phyloP scores from a whole-genome alignment of 805 yeast species.

The Pichia rugopelliculosa region DNA sequence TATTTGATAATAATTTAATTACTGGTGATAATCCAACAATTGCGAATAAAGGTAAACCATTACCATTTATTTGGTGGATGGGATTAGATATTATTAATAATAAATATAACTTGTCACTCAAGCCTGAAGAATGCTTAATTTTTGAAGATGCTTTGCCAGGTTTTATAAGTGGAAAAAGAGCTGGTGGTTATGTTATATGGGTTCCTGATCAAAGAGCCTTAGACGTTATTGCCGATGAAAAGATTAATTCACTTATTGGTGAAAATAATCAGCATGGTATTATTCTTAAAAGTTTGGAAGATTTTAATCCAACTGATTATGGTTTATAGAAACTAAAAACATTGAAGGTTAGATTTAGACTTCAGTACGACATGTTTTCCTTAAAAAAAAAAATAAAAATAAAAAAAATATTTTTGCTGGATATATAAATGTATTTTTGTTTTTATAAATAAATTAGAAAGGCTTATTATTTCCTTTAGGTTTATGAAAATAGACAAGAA shows the following conservation, averaged over 20 bases:
- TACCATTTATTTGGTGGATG: conserved; percentile 85
- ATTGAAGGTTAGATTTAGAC: neutral
- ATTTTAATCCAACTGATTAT: conserved; percentile 44
- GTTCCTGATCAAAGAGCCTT: conserved; percentile 79
- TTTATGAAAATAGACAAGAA: neutral
- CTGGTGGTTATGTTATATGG: conserved; percentile 89
- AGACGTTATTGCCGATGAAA: conserved; percentile 41
- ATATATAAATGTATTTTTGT: neutral
- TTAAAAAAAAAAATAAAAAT: no score
- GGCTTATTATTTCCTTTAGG: neutral
- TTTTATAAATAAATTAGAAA: neutral
- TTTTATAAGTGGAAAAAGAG: conserved; percentile 71
- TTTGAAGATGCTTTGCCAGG: conserved; percentile 98
- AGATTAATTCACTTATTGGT: conserved; percentile 40
- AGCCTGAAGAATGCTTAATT: conserved; percentile 73
- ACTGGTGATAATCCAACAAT: conserved; percentile 87
- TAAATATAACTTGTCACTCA: conserved; percentile 40
- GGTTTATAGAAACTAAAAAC: conserved; percentile 28
- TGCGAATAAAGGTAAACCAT: conserved; percentile 85
- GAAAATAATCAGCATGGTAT: conserved; percentile 42
- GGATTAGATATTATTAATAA: conserved; percentile 67
- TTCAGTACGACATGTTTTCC: no score
- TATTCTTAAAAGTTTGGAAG: conserved; percentile 41
- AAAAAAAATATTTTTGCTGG: neutral
- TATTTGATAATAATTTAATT: conserved; percentile 59